Conservation (phyloP, 192 early-diverging fungal genomes). For the Glomus cerebriforme region DNA sequence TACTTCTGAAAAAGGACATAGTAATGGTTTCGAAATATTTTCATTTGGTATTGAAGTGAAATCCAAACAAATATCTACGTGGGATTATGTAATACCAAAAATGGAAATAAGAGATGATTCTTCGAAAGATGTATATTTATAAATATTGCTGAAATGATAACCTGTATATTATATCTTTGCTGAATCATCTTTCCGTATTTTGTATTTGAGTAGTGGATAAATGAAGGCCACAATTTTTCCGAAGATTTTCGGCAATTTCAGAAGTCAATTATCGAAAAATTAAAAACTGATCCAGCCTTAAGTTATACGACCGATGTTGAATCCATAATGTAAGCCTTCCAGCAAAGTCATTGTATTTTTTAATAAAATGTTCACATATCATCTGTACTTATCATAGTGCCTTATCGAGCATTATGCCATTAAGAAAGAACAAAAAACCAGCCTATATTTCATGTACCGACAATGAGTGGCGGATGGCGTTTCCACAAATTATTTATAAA, state of each 20-base stretch:
- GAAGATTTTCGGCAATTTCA: conserved; percentile 26
- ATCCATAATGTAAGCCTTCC: conserved; percentile 28
- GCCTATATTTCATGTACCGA: conserved; percentile 27
- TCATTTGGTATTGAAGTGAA: conserved; percentile 16
- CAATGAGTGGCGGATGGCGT: conserved; percentile 26
- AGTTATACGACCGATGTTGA: conserved; percentile 26
- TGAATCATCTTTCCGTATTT: conserved; percentile 24
- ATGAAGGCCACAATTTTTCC: conserved; percentile 26
- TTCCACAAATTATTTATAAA: conserved; percentile 32
- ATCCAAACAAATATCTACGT: conserved; percentile 22
- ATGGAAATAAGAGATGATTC: conserved; percentile 26
- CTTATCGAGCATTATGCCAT: conserved; percentile 25
- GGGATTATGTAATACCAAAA: conserved; percentile 27
- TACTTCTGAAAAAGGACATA: conserved; percentile 22
- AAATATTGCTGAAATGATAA: conserved; percentile 26
- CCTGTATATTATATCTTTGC: conserved; percentile 17
- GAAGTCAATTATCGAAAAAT: conserved; percentile 28
- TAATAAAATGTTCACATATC: conserved; percentile 30
- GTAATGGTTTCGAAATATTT: conserved; percentile 4
- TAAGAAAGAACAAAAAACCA: conserved; percentile 30
- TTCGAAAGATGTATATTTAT: conserved; percentile 20
- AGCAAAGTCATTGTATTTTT: conserved; percentile 26
- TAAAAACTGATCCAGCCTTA: conserved; percentile 28
- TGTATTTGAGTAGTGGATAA: conserved; percentile 26
- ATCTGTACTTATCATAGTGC: conserved; percentile 25